A percentile compares a stretch with the other conserved stretches of the same genome.
Conservation (phyloP, 2,329 filamentous ascomycete genomes). For the Eutypella sp. region DNA sequence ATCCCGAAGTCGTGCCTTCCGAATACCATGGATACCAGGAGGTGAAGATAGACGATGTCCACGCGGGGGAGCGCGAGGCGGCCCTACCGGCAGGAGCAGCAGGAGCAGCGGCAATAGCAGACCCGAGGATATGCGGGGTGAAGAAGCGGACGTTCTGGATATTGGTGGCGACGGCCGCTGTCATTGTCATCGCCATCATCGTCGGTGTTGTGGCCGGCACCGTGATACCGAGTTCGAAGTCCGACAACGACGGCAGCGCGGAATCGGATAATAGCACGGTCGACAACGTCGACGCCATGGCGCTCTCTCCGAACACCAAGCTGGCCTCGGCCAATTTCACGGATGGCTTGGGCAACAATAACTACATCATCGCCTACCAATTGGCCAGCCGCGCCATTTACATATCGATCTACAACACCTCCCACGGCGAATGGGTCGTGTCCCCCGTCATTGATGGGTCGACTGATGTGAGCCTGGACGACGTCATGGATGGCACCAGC, state of each 20-base stretch:
- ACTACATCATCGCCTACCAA: constrained; percentile 1
- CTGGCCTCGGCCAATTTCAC: constrained; percentile 1
- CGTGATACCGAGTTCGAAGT: not conserved
- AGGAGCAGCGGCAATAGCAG: not conserved
- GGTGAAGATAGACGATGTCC: not conserved
- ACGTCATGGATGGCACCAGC: not conserved
- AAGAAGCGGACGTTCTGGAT: constrained; percentile 12
- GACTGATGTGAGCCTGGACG: not conserved
- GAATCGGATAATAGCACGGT: not conserved
- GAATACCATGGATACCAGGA: not conserved
- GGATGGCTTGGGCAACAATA: not conserved
- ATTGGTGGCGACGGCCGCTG: constrained; percentile 3
- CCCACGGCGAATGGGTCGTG: constrained; percentile 4
- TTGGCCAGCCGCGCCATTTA: constrained; percentile 1
- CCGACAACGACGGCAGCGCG: not conserved
- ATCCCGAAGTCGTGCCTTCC: not conserved
- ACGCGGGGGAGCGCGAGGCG: not conserved
- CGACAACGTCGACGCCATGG: not conserved
- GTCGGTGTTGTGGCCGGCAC: constrained; percentile 10
- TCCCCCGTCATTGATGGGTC: constrained; percentile 1
- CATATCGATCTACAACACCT: not conserved
- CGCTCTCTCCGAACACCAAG: not conserved
- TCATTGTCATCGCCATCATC: constrained; percentile 9
- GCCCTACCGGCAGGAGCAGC: not conserved
- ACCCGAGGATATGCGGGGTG: constrained; percentile 12